Base-by-base conservation (phyloP, 345 rosid species). In the Linum tenue region DNA sequence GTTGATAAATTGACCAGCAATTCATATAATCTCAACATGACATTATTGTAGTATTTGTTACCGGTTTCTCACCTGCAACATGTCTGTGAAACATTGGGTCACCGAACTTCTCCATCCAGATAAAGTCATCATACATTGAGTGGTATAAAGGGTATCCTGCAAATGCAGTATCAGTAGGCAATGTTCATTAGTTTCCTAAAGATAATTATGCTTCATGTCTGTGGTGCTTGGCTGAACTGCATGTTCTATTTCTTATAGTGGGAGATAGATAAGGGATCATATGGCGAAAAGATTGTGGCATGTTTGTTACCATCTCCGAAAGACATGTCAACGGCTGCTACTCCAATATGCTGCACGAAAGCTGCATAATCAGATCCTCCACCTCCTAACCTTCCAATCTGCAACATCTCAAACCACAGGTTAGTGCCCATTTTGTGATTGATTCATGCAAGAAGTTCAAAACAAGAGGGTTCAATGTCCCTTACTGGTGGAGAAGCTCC, bases 131-230 rank as follows among this genome's bases (percentile, higher is more conserved):
- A 17, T 88, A 91, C 86, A 85, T 83, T 15, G 96, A 88, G 72
- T 91, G 97, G 70, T 91, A 88, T n/a, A 85, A 90, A 15, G 96
- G 91, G 78, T 82, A 86, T 44, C 75, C 97, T 88, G 84, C 69
- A 51, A 55, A 55, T 42, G 42, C 44, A 58, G 31, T 22, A 22
- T 22, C 31, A 22, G 31, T 22, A 22, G 31, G 31, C 31, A 22
- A 22, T 22, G 31, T 22, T 22, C 31, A 22, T 22, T 22, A 22
- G 31, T 22, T 22, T 22, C 31, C 31, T 22, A 22, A 22, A 22
- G 31, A 22, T 22, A 22, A 22, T 22, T 22, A 22, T 22, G 31
- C 31, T 22, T 22, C 31, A 22, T 22, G 31, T 22, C 31, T 22
- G 31, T 22, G 31, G 31, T 22, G 31, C 31, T 22, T 22, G 31